Base-by-base conservation (phyloP, 2,329 filamentous ascomycete species). In the Talaromyces islandicus region DNA sequence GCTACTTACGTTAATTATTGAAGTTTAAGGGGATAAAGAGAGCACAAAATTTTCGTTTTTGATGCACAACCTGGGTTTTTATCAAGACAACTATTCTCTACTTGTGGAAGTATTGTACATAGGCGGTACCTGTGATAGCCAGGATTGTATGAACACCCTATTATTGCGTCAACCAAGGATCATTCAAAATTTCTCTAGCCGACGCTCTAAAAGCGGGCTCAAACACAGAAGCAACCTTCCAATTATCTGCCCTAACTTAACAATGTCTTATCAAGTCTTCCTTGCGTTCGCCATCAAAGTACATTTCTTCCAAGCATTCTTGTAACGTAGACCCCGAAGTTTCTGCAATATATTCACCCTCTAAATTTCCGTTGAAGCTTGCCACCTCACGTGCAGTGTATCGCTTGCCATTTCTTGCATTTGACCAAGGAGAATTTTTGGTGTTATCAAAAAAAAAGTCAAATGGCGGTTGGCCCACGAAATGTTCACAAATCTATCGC, bases 391-490 rank as follows among this genome's bases (percentile, higher is more conserved):
- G 54, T 73, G 73, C 56, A 77, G 62, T 17, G 68, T 65, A 52
- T 75, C 71, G 51, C 59, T 71, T 19, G 65, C 64, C 51, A 69
- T 68, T 58, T 77, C 71, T 11, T 67, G 66, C 71, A 77, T 77
- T 62, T 77, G 71, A 6, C 57, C 64, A 0, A 73, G 66, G 7
- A 78, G 66, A 7, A 69, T 69, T 41, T 60, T 35, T n/a, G 69
- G 70, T 6, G 71, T 76, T 64, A 64, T 67, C 59, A 76, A 66
- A 59, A 74, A n/a, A 63, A 60, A 65, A 73, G 52, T 75, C 72
- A 55, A 77, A 77, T 1, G 70, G 72, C 10, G 73, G 73, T 54
- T 76, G 71, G 12, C 75, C 74, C 1, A 67, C 65, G n/a, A 77
- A 66, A 24, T 77, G 67, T 63, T 78, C 73, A 63, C 77, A 78